A percentile compares a stretch with the other conserved stretches of the same genome.
These are phyloP conservation scores for Didymellaceae sp. DNA, from an alignment of 2,329 filamentous ascomycete genomes.

Conservation along the genomic window DNA sequence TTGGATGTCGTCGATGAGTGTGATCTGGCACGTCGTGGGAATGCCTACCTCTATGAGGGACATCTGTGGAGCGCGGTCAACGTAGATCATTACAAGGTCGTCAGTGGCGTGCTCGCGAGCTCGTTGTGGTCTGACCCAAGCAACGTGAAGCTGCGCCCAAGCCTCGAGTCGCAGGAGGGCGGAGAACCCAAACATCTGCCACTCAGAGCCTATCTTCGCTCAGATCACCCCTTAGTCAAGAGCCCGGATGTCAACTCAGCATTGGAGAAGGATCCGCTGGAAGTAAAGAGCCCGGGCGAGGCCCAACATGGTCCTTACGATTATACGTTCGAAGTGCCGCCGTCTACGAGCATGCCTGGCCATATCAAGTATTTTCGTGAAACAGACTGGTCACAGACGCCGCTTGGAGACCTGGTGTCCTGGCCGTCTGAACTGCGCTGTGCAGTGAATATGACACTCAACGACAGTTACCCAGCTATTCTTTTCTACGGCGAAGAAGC, in stretches of 20 bases:
- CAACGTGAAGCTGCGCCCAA: conserved; percentile 1
- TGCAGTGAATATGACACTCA: conserved; percentile 79
- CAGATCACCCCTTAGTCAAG: neutral
- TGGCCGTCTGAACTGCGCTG: conserved; percentile 74
- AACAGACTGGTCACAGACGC: conserved; percentile 73
- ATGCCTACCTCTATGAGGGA: conserved; percentile 33
- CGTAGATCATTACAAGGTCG: conserved; percentile 32
- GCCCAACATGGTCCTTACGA: conserved; percentile 24
- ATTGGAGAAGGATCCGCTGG: neutral
- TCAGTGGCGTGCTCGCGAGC: conserved; percentile 33
- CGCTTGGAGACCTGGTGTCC: conserved; percentile 72
- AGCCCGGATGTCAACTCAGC: conserved; percentile 3
- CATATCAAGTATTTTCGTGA: conserved; percentile 75
- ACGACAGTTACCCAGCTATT: conserved; percentile 59
- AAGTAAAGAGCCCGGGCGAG: neutral
- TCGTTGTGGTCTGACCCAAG: conserved; percentile 19
- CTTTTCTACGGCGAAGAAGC: conserved; percentile 59
- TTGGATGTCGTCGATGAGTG: conserved; percentile 17
- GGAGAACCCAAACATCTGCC: conserved; percentile 54
- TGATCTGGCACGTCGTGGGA: conserved; percentile 20
- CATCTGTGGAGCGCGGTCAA: conserved; percentile 36
- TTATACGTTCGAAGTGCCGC: conserved; percentile 19
- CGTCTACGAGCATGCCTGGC: conserved; percentile 56
- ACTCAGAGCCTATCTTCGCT: neutral
- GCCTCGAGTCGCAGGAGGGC: conserved; percentile 18